phyloP scores from a whole-genome alignment of 202 grass and related monocot species.

The Setaria viridis region DNA sequence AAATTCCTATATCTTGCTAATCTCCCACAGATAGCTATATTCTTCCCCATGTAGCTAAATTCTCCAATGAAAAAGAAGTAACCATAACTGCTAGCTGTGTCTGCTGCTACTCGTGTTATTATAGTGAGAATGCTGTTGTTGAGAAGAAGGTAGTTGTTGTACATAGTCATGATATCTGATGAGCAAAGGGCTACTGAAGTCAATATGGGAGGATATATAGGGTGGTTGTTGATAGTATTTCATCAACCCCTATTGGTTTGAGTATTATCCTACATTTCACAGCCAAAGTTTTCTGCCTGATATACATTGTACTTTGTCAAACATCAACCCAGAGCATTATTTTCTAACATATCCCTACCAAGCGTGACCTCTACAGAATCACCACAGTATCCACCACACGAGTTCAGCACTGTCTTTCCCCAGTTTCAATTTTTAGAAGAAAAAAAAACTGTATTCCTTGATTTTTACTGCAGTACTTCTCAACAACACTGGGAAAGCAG shows the following conservation, averaged over 20 bases:
- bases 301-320: not conserved
- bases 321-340: not conserved
- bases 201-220: no score
- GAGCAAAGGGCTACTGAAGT: not conserved
- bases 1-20: no score
- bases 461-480: not conserved
- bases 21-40: not conserved
- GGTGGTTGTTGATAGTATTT: not conserved
- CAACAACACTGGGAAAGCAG: not conserved
- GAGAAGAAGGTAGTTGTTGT: not conserved
- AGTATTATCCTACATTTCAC: not conserved
- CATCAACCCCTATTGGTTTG: not conserved
- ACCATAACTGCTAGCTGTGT: not conserved
- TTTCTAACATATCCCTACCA: not conserved
- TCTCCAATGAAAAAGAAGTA: not conserved
- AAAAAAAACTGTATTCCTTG: not conserved
- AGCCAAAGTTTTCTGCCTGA: not conserved
- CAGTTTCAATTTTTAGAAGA: not conserved
- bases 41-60: not conserved
- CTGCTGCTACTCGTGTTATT: not conserved
- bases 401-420: not conserved
- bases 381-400: not conserved
- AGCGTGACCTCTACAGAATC: not conserved
- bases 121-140: no score
- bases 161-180: not conserved